Evolutionary conservation across 495 filamentous ascomycete species (phyloP).

Genomic region (Alectoria sarmentosa): DNA sequence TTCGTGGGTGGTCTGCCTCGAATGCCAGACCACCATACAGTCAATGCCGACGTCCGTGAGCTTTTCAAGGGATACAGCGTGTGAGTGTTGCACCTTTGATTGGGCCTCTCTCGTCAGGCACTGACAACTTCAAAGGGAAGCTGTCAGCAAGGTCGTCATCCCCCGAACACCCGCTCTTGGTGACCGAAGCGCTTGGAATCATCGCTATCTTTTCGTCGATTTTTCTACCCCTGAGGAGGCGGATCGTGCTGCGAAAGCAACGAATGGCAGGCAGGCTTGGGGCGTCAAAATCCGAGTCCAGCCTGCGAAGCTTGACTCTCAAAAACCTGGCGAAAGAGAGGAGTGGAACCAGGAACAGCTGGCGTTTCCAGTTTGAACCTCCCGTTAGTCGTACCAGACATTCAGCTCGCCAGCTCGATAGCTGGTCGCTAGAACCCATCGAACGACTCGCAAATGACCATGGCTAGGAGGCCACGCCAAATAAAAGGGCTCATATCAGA

Average conservation of each 20-base stretch:
- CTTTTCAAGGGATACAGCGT: slow-evolving; percentile 55
- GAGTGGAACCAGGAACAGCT: slow-evolving; percentile 10
- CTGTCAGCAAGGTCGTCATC: neutral
- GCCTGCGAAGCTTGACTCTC: slow-evolving; percentile 10
- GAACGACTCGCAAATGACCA: neutral
- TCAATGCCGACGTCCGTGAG: slow-evolving; percentile 45
- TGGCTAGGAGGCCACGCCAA: neutral
- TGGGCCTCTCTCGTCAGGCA: neutral
- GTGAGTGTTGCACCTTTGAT: slow-evolving; percentile 27
- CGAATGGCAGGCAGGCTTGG: slow-evolving; percentile 40
- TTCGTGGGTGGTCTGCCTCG: slow-evolving; percentile 58
- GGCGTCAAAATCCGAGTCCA: slow-evolving; percentile 40
- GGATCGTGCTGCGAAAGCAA: slow-evolving; percentile 38
- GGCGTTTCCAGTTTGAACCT: neutral
- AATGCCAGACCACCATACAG: slow-evolving; percentile 48
- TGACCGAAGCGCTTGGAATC: slow-evolving; percentile 28
- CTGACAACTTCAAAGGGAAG: neutral
- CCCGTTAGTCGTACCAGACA: too few species aligned
- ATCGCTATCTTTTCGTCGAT: slow-evolving; percentile 66
- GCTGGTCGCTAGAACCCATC: neutral
- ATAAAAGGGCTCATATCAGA: neutral
- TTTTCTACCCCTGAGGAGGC: slow-evolving; percentile 50
- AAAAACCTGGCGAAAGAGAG: slow-evolving; percentile 13
- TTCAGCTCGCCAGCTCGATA: too few species aligned
- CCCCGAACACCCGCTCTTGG: slow-evolving; percentile 1